Conservation (phyloP, 1,284 basidiomycete species). For the Coriolopsis trogii region DNA sequence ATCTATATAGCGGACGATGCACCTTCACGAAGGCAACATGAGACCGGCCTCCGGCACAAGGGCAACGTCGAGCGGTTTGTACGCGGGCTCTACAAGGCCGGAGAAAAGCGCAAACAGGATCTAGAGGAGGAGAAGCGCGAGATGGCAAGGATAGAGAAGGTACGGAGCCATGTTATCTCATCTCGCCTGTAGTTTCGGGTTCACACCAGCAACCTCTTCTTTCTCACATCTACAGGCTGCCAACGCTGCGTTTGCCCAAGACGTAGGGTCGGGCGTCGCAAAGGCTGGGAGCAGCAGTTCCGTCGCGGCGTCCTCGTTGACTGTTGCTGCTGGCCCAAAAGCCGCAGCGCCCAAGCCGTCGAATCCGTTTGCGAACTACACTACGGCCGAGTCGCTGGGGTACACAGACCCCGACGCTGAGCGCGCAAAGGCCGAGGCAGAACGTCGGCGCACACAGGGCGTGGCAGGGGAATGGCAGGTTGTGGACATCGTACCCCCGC, state of each 20-base stretch:
- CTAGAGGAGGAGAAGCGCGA: constrained; percentile 85
- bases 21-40: constrained; percentile 91
- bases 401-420: constrained; percentile 75
- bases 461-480: constrained; percentile 86
- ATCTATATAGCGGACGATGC: constrained; percentile 93
- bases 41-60: constrained; percentile 92
- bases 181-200: no score
- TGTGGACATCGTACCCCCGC: constrained; percentile 47
- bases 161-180: constrained; percentile 37
- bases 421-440: constrained; percentile 56
- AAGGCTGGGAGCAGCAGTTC: constrained; percentile 41
- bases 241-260: constrained; percentile 71
- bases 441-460: constrained; percentile 65
- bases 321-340: constrained; percentile 38
- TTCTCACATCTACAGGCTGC: constrained; percentile 56
- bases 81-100: constrained; percentile 90
- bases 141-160: constrained; percentile 85
- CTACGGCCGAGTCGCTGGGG: constrained; percentile 83
- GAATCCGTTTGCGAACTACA: constrained; percentile 84
- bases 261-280: constrained; percentile 70
- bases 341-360: constrained; percentile 52
- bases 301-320: constrained; percentile 41
- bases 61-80: constrained; percentile 94
- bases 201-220: no score
- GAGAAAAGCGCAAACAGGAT: constrained; percentile 87